These are phyloP conservation scores for Letharia columbiana DNA, from an alignment of 495 filamentous ascomycete species.

Conservation along the genomic window DNA sequence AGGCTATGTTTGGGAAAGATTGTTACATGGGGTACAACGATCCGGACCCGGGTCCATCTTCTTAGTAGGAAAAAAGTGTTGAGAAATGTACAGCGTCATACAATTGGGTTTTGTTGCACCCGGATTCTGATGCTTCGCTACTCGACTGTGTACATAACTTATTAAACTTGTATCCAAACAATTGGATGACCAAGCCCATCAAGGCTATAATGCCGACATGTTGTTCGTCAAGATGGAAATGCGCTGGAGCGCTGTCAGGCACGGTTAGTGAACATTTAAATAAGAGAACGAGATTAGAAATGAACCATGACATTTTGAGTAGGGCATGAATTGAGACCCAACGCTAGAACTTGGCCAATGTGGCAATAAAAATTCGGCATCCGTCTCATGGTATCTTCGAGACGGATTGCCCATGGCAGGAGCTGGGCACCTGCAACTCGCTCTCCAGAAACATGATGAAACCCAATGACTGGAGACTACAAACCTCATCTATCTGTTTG, in stretches of 20 bases:
- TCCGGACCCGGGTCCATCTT: not conserved
- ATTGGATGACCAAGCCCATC: not conserved
- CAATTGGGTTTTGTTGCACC: not conserved
- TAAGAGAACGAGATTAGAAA: too few species aligned
- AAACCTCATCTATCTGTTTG: too few species aligned
- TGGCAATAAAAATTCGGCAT: not conserved
- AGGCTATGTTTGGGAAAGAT: not conserved
- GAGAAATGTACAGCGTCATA: not conserved
- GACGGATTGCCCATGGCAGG: not conserved
- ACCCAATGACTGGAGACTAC: too few species aligned
- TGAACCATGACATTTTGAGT: not conserved
- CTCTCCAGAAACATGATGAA: not conserved
- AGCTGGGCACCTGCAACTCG: not conserved
- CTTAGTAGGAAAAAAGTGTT: not conserved
- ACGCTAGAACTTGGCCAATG: not conserved
- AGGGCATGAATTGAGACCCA: not conserved
- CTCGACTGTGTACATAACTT: not conserved
- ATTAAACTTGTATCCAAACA: not conserved
- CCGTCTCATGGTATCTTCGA: not conserved
- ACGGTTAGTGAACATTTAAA: too few species aligned
- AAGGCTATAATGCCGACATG: not conserved
- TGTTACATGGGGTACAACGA: conserved; percentile 1
- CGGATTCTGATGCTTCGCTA: not conserved
- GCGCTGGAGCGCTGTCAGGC: too few species aligned
- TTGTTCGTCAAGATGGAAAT: too few species aligned